Evolutionary conservation across 2,329 filamentous ascomycete genomes (phyloP).

Genomic region (Gaeumannomyces tritici): DNA sequence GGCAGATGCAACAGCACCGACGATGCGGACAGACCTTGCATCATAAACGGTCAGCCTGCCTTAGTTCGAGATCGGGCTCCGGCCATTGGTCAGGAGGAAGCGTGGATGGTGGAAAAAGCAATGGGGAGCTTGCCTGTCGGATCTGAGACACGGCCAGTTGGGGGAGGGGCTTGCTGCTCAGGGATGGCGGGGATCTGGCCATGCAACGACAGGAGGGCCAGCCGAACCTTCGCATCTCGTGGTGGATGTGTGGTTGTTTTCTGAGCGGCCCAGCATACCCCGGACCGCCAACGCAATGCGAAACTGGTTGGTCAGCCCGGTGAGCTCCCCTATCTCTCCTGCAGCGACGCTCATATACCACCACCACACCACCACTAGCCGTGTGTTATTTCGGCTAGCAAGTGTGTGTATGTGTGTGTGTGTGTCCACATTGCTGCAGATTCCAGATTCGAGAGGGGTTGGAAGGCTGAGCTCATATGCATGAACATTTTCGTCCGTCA

Average conservation of each 20-base stretch:
- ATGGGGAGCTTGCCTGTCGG: background rate
- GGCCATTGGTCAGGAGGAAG: background rate
- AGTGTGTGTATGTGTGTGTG: too few relatives aligned
- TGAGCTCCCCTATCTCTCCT: background rate
- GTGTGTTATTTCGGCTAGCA: too few relatives aligned
- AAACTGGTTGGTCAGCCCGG: background rate
- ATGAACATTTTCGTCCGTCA: too few relatives aligned
- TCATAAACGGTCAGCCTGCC: background rate
- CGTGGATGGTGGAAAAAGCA: too few relatives aligned
- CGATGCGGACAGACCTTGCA: background rate
- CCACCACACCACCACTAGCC: too few relatives aligned
- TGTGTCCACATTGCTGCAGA: too few relatives aligned
- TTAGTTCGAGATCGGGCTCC: background rate
- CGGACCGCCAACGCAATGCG: background rate
- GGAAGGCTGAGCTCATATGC: too few relatives aligned
- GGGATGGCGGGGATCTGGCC: background rate
- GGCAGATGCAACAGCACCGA: background rate
- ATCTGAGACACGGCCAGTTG: background rate
- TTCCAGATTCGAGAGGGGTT: too few relatives aligned
- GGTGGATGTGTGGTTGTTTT: background rate
- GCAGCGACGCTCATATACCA: too few relatives aligned
- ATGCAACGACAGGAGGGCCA: background rate
- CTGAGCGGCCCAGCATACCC: background rate
- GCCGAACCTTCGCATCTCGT: background rate
- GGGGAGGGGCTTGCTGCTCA: background rate